Percentiles rank a stretch among this genome's conserved stretches.
Evolutionary conservation across 495 filamentous ascomycete species (phyloP).

Genomic region (Geoglossum glabrum): DNA sequence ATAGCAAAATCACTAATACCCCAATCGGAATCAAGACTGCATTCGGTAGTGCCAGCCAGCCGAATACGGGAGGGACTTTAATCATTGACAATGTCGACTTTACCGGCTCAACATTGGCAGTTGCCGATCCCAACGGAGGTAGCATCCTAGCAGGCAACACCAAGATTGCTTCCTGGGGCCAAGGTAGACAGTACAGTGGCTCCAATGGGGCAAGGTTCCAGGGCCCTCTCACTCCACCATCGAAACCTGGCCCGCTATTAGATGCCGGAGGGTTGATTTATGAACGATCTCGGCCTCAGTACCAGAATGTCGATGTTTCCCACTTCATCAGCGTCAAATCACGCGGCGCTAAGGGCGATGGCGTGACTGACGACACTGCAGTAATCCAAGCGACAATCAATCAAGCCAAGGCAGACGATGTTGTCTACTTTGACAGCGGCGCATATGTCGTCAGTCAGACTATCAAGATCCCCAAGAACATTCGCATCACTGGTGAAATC

Average conservation of each 20-base stretch:
- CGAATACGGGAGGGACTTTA: slow-evolving; percentile 52
- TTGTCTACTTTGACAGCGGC: slow-evolving; percentile 86
- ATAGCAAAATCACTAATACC: slow-evolving; percentile 57
- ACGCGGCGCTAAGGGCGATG: slow-evolving; percentile 64
- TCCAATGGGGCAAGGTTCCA: slow-evolving; percentile 25
- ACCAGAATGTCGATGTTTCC: slow-evolving; percentile 33
- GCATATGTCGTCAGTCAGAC: slow-evolving; percentile 72
- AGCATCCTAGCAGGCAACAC: slow-evolving; percentile 51
- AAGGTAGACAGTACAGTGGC: slow-evolving; percentile 46
- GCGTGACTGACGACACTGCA: slow-evolving; percentile 43
- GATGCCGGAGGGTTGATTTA: slow-evolving; percentile 33
- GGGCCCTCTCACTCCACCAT: slow-evolving; percentile 24
- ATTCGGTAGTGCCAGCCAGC: slow-evolving; percentile 35
- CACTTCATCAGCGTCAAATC: slow-evolving; percentile 58
- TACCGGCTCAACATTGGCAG: slow-evolving; percentile 33
- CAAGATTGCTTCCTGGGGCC: slow-evolving; percentile 44
- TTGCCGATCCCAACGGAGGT: slow-evolving; percentile 29
- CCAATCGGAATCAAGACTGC: slow-evolving; percentile 54
- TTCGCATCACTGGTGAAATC: slow-evolving; percentile 74
- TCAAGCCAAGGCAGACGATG: slow-evolving; percentile 33
- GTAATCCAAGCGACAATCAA: slow-evolving; percentile 56
- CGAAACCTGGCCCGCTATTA: slow-evolving; percentile 39
- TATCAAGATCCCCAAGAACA: slow-evolving; percentile 58
- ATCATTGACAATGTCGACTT: slow-evolving; percentile 80
- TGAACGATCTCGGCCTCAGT: slow-evolving; percentile 55